Percentiles rank a stretch among this genome's conserved stretches.
These are phyloP conservation scores for Xylaria sp. DNA, from an alignment of 2,329 filamentous ascomycete species.

Conservation along the genomic window DNA sequence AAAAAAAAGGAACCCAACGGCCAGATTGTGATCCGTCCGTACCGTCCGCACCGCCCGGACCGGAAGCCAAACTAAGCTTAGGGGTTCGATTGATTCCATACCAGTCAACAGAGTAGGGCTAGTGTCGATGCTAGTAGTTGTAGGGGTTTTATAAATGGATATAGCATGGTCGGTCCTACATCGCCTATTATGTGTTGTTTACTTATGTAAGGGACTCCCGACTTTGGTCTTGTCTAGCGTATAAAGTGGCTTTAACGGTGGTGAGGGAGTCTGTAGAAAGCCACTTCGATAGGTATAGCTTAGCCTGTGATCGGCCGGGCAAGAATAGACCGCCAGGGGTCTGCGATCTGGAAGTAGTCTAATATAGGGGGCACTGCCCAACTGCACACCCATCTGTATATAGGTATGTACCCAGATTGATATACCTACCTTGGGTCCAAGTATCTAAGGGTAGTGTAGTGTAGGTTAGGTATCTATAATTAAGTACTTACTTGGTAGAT, in stretches of 20 bases:
- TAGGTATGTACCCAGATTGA: neutral
- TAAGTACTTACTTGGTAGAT: too few species aligned
- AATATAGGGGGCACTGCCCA: neutral
- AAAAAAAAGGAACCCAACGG: neutral
- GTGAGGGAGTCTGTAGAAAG: conserved; percentile 1
- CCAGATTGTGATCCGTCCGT: neutral
- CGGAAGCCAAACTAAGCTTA: neutral
- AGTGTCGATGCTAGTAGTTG: neutral
- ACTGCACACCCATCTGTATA: too few species aligned
- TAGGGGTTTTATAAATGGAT: conserved; percentile 3
- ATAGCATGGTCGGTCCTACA: too few species aligned
- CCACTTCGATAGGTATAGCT: neutral
- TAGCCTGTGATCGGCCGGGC: neutral
- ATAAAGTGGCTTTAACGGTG: neutral
- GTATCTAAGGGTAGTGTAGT: neutral
- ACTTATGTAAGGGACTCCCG: neutral
- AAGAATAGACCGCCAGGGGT: neutral
- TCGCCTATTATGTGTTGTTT: neutral
- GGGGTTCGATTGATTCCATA: neutral
- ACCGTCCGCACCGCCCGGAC: too few species aligned
- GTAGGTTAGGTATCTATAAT: neutral
- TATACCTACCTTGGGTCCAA: neutral
- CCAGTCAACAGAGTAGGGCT: neutral
- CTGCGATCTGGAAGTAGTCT: neutral
- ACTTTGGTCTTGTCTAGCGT: neutral